Percentiles rank a stretch among this genome's conserved stretches.
phyloP scores from a whole-genome alignment of 192 early-diverging fungal species.

The Coemansia aciculifera region DNA sequence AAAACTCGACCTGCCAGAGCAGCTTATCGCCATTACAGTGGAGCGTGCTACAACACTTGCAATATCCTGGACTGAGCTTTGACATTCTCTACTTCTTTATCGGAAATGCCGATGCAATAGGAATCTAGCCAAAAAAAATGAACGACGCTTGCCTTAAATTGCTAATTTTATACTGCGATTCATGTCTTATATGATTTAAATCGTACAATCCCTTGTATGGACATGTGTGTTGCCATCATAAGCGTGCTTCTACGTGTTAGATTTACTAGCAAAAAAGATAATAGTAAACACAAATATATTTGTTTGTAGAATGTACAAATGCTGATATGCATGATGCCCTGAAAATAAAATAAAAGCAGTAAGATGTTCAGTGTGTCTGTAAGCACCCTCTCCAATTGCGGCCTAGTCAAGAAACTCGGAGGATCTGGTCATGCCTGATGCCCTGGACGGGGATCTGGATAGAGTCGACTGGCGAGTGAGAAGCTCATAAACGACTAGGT shows the following conservation, averaged over 20 bases:
- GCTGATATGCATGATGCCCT: background rate
- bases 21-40: background rate
- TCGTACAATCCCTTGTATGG: background rate
- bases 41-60: conserved; percentile 18
- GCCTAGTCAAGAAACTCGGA: conserved; percentile 1
- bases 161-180: background rate
- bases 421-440: conserved; percentile 23
- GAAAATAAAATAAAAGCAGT: conserved; percentile 6
- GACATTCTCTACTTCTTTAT: conserved; percentile 11
- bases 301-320: background rate
- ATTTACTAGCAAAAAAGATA: background rate
- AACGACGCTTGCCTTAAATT: background rate
- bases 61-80: conserved; percentile 21
- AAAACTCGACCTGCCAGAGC: conserved; percentile 10
- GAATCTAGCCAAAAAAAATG: background rate
- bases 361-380: background rate
- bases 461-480: conserved; percentile 33
- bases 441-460: conserved; percentile 41
- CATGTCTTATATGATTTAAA: background rate
- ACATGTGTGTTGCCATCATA: background rate
- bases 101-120: conserved; percentile 9
- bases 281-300: conserved; percentile 5
- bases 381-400: background rate
- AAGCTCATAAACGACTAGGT: conserved; percentile 46
- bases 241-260: background rate